Evolutionary conservation across 441 rosid species (phyloP).

Genomic region (Melastoma candidum): DNA sequence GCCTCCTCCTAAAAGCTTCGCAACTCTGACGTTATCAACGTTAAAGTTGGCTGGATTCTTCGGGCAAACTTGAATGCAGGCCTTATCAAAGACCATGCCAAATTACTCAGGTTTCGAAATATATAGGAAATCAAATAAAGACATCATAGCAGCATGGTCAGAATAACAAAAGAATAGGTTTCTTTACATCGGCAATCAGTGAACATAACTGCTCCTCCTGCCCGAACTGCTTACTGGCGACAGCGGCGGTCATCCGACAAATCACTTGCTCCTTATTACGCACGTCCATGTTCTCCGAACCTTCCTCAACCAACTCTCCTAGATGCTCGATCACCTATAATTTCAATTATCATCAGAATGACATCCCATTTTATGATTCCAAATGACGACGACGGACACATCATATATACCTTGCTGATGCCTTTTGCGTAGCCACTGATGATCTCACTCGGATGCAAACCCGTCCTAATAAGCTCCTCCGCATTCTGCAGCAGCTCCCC

Average conservation of each 20-base stretch:
- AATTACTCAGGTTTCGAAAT: no score
- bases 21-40: constrained; percentile 89
- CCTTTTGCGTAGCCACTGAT: constrained; percentile 89
- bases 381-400: background rate
- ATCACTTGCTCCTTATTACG: constrained; percentile 68
- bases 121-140: no score
- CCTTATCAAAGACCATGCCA: constrained; percentile 28
- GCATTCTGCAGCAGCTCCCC: constrained; percentile 96
- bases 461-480: constrained; percentile 92
- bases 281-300: constrained; percentile 95
- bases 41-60: constrained; percentile 87
- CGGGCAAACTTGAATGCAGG: constrained; percentile 97
- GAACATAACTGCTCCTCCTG: constrained; percentile 78
- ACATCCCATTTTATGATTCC: background rate
- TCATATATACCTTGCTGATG: constrained; percentile 41
- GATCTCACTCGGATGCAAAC: constrained; percentile 93
- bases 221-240: constrained; percentile 98
- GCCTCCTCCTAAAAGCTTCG: constrained; percentile 94
- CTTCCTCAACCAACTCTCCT: constrained; percentile 71
- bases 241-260: constrained; percentile 81
- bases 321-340: constrained; percentile 54
- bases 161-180: background rate
- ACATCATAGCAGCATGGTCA: no score
- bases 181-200: constrained; percentile 67
- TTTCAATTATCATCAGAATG: background rate